Base-by-base conservation (phyloP, 129 eudicot genomes). In the Centella asiatica region DNA sequence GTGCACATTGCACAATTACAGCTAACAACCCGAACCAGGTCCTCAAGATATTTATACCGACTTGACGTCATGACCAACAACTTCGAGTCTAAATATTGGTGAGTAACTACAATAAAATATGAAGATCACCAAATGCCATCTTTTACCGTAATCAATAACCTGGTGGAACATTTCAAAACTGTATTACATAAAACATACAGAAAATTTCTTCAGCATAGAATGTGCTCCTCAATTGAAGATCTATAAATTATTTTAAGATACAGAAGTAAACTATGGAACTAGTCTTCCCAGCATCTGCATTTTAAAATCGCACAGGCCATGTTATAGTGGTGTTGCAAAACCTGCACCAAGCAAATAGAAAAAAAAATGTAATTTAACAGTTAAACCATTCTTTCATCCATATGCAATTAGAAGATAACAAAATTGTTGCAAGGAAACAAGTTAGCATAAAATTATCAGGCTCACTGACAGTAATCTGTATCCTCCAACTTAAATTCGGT, bases 301-400 rank as follows among this genome's bases (percentile, higher is more conserved):
- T 51, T 19, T 28, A 54, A 34, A 52, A 39, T 40, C 33, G 48
- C 47, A 28, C 57, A 60, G 81, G 71, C 69, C 87, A 52, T 78
- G 93, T 61, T 81, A 85, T 78, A 78, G 84, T 44, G 88, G 84
- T 15, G 88, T 82, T 17, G 88, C 88, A 69, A 82, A 82, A 23
- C 88, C 88, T 82, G 78, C 67, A 59, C 10, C 62, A 71, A 6
- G 22, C 50, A 76, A 3, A 4, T 31, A 10, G 55, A 29, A 29
- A 4, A 29, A 64, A 18, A 19, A 11, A 24, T 23, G n/a, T n/a
- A n/a, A n/a, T n/a, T n/a, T n/a, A n/a, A n/a, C 22, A 61, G 42
- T 11, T 56, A 0, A 56, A 56, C 18, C 10, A 17, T 18, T 18
- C 24, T 29, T 12, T 18, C 8, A 18, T 12, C 61, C 33, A 28